Evolutionary conservation across 192 early-diverging fungal species (phyloP), one percentile per base, ranked within the genome.

Genomic region (Backusella mclennaniae): DNA sequence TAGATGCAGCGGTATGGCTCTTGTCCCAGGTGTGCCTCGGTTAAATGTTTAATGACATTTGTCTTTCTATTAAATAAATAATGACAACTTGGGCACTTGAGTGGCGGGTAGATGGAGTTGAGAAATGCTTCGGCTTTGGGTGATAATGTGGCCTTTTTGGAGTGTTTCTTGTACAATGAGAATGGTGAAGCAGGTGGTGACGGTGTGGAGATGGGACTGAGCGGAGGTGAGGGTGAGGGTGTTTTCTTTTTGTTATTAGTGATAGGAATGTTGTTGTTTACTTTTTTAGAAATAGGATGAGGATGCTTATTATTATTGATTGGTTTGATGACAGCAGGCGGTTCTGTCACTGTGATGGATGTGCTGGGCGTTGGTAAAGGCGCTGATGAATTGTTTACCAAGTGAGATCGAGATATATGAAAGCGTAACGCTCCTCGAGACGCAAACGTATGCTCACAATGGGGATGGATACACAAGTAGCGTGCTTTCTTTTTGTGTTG

Each of bases 1-100:
- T 72, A 78, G 7, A 79, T 44, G 66, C 82, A 83, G 26, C 74
- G 77, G 56, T 79, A 83, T 1, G 75, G 72, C 42, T 83, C 82
- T 49, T 79, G 66, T 3, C 75, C 74, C 14, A 35, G 42, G 33
- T 83, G 82, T 5, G 21, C 63, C 42, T 74, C 74, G 1, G 71
- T 70, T 29, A 83, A 44, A 70, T 83, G 82, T 15, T 77, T 77
- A 35, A 79, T 74, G 0, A 83, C 82, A 31, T 83, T 77, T 1
- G 75, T 83, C 42, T 79, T 79, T 66, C 74, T 49, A 35, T 76
- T 77, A 35, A 83, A 77, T 42, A 36, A 21, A 14, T 75, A 21
- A 7, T 53, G 41, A 49, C 82, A 83, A 12, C 66, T 41, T 9
- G 82, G 82, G 39, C 82, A 83, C 36, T 72, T 67, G 19, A 83